A percentile compares a stretch with the other conserved stretches of the same genome.
These are phyloP conservation scores for Calonectria hongkongensis DNA, from an alignment of 2,329 filamentous ascomycete genomes.

Conservation along the genomic window DNA sequence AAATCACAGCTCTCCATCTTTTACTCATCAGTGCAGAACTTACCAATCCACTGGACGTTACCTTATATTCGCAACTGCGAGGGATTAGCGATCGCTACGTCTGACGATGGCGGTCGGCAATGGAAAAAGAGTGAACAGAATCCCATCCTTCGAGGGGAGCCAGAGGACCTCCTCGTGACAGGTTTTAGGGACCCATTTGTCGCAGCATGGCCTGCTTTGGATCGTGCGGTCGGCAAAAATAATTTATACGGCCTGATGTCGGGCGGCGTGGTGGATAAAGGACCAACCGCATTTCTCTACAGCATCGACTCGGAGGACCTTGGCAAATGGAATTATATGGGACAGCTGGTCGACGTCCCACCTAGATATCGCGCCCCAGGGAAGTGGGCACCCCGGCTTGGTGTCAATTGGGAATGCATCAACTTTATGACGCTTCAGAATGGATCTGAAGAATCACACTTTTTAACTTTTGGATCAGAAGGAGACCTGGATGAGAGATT, in stretches of 20 bases:
- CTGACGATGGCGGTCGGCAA: conserved; percentile 59
- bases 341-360: conserved; percentile 63
- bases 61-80: conserved; percentile 65
- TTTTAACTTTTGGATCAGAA: conserved; percentile 68
- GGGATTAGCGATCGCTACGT: conserved; percentile 63
- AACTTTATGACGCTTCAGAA: conserved; percentile 66
- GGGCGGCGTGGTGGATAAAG: conserved; percentile 64
- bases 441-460: conserved; percentile 56
- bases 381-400: conserved; percentile 69
- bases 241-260: conserved; percentile 68
- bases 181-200: conserved; percentile 61
- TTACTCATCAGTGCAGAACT: conserved; percentile 58
- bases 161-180: conserved; percentile 53
- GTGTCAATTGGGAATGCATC: conserved; percentile 71
- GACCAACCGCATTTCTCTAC: conserved; percentile 69
- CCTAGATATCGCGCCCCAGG: conserved; percentile 61
- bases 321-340: conserved; percentile 66
- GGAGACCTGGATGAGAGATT: conserved; percentile 53
- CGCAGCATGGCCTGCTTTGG: conserved; percentile 54
- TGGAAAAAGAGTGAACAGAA: conserved; percentile 59
- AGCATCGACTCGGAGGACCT: conserved; percentile 62
- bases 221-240: conserved; percentile 47
- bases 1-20: conserved; percentile 56
- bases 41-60: conserved; percentile 62
- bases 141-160: conserved; percentile 57